Percentiles rank a stretch among this genome's conserved stretches.
Conservation (phyloP, 805 yeast species). For the Torulaspora delbrueckii region DNA sequence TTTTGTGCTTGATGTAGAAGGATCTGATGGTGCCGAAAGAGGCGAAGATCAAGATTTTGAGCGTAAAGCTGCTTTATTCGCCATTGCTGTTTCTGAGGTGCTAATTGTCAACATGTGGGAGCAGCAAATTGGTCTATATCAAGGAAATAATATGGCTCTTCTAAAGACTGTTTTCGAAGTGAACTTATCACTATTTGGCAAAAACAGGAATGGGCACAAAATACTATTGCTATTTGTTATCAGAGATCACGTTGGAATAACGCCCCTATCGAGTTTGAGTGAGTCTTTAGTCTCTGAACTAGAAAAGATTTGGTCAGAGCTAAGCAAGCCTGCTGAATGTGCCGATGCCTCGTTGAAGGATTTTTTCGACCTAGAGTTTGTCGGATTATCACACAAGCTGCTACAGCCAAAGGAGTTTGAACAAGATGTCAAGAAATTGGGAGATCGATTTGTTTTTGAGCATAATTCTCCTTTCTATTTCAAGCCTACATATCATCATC, state of each 20-base stretch:
- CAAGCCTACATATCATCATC: slow-evolving; percentile 69
- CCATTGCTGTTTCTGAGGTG: slow-evolving; percentile 85
- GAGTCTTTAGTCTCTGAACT: slow-evolving; percentile 68
- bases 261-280: slow-evolving; percentile 70
- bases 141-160: slow-evolving; percentile 96
- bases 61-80: slow-evolving; percentile 92
- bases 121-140: slow-evolving; percentile 92
- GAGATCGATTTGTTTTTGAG: slow-evolving; percentile 50
- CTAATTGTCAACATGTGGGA: slow-evolving; percentile 95
- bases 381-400: slow-evolving; percentile 78
- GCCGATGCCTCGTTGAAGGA: slow-evolving; percentile 55
- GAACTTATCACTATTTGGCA: slow-evolving; percentile 77
- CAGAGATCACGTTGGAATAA: slow-evolving; percentile 84
- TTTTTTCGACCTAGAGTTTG: slow-evolving; percentile 81
- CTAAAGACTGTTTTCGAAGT: slow-evolving; percentile 96
- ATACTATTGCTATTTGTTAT: slow-evolving; percentile 79
- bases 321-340: slow-evolving; percentile 68
- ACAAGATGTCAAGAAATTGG: slow-evolving; percentile 55
- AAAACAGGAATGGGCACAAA: slow-evolving; percentile 49
- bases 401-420: slow-evolving; percentile 70
- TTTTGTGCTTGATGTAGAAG: slow-evolving; percentile 94
- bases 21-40: slow-evolving; percentile 95
- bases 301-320: slow-evolving; percentile 67
- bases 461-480: slow-evolving; percentile 41
- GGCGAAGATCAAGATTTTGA: slow-evolving; percentile 99